Percentiles rank a stretch among this genome's conserved stretches.
Conservation (phyloP, 2,329 filamentous ascomycete genomes). For the Pochonia chlamydosporia region DNA sequence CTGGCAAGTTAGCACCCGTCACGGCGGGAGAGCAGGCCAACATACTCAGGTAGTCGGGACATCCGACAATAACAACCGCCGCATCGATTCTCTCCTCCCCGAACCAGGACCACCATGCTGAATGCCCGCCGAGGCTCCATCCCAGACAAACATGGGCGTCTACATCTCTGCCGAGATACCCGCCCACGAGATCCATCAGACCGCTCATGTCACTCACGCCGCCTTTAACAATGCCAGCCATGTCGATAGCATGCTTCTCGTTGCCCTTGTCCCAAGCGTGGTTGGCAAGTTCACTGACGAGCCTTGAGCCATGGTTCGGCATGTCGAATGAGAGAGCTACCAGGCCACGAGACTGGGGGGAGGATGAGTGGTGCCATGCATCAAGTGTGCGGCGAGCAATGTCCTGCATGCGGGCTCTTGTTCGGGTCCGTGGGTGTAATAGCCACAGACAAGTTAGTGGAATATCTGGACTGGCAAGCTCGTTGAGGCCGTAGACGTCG, state of each 20-base stretch:
- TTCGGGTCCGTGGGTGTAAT: conserved; percentile 71
- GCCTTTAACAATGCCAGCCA: conserved; percentile 72
- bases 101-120: conserved; percentile 77
- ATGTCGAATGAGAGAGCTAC: conserved; percentile 87
- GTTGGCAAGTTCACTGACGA: conserved; percentile 64
- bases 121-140: conserved; percentile 81
- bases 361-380: conserved; percentile 54
- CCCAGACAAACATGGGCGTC: conserved; percentile 72
- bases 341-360: conserved; percentile 44
- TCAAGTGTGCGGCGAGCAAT: conserved; percentile 64
- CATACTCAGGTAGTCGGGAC: conserved; percentile 73
- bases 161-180: conserved; percentile 53
- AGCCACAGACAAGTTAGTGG: conserved; percentile 82
- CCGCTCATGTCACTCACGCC: conserved; percentile 70
- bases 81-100: conserved; percentile 73
- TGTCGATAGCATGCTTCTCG: conserved; percentile 77
- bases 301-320: conserved; percentile 78
- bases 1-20: conserved; percentile 22
- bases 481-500: conserved; percentile 74
- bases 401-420: conserved; percentile 66
- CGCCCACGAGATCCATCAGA: conserved; percentile 72
- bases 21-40: background rate
- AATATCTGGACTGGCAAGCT: conserved; percentile 49
- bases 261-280: conserved; percentile 77
- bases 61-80: conserved; percentile 77